Conservation (phyloP, 352 stramenopile genomes). For the Thalassiosira hispida region DNA sequence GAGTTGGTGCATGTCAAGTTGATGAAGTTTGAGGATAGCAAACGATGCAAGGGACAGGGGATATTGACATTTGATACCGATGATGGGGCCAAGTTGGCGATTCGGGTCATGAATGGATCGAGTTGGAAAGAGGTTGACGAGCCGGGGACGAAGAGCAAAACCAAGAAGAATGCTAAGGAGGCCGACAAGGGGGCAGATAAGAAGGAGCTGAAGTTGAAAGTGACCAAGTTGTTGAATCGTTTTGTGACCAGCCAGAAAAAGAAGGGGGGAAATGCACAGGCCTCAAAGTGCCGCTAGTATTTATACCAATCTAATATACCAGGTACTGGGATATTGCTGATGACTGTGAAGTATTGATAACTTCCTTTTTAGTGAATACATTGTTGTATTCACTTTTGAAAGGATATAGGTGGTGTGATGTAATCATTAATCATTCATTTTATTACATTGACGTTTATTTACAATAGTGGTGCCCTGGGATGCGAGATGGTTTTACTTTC, state of each 20-base stretch:
- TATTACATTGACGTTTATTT: no score
- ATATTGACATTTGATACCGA: slow-evolving; percentile 78
- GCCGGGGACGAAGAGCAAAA: slow-evolving; percentile 27
- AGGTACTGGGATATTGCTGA: no score
- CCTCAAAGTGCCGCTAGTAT: no score
- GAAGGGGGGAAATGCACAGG: no score
- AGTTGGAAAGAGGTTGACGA: slow-evolving; percentile 50
- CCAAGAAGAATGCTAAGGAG: slow-evolving; percentile 53
- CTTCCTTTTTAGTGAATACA: no score
- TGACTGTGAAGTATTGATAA: no score
- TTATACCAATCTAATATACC: no score
- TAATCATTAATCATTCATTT: no score
- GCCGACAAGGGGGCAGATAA: slow-evolving; percentile 11
- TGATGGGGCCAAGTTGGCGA: slow-evolving; percentile 55
- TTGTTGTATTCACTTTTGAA: no score
- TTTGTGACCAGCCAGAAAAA: slow-evolving; percentile 60
- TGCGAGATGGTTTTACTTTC: no score
- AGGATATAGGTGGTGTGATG: no score
- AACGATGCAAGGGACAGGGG: slow-evolving; percentile 76
- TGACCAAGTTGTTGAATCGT: slow-evolving; percentile 74
- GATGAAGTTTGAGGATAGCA: slow-evolving; percentile 80
- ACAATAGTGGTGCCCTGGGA: no score
- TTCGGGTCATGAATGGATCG: slow-evolving; percentile 66
- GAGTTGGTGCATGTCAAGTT: slow-evolving; percentile 66
- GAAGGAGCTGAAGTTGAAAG: slow-evolving; percentile 75